phyloP scores from a whole-genome alignment of 2,329 filamentous ascomycete species.

The Trichothecium sympodiale region DNA sequence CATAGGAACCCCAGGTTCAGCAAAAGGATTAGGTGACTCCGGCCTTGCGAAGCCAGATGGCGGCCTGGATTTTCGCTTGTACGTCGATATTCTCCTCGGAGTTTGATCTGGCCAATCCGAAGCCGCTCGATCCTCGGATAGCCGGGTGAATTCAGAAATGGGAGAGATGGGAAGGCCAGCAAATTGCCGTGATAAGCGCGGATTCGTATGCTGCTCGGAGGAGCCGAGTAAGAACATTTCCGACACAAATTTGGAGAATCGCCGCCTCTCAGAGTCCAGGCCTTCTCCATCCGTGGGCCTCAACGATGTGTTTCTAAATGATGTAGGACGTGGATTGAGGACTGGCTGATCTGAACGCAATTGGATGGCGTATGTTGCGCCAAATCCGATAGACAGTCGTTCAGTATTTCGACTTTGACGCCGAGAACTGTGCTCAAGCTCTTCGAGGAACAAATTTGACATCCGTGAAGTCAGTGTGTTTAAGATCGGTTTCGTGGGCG shows the following conservation, averaged over 20 bases:
- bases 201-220: too few relatives aligned
- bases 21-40: too few relatives aligned
- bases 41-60: too few relatives aligned
- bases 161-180: too few relatives aligned
- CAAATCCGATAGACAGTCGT: constrained; percentile 11
- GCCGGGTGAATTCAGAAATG: too few relatives aligned
- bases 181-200: too few relatives aligned
- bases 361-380: constrained; percentile 9
- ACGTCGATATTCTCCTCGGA: too few relatives aligned
- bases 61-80: too few relatives aligned
- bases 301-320: not conserved
- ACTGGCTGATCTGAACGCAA: constrained; percentile 11
- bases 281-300: constrained; percentile 3
- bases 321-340: constrained; percentile 3
- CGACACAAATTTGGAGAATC: constrained; percentile 5
- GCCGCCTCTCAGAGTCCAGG: constrained; percentile 3
- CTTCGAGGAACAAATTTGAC: constrained; percentile 9
- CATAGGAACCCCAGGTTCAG: too few relatives aligned
- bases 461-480: not conserved
- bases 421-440: constrained; percentile 8
- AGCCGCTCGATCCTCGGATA: too few relatives aligned
- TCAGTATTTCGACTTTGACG: constrained; percentile 7
- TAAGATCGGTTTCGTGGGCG: constrained; percentile 2
- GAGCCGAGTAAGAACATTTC: constrained; percentile 2
- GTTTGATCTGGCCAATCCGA: too few relatives aligned